These are phyloP conservation scores for Penicillium turbatum DNA, from an alignment of 495 filamentous ascomycete species.

Conservation along the genomic window DNA sequence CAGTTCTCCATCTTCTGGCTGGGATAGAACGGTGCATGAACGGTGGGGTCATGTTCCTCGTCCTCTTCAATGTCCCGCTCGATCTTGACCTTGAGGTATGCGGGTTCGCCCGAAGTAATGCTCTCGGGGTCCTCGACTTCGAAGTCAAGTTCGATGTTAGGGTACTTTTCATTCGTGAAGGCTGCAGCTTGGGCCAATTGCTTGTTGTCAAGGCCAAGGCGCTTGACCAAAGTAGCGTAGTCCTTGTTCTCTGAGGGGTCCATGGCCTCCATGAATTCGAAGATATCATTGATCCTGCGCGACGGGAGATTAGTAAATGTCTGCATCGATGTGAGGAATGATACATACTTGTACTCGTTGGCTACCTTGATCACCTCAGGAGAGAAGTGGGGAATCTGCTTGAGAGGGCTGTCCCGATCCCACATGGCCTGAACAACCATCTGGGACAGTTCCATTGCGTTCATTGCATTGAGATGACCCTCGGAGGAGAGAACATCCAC, in stretches of 20 bases:
- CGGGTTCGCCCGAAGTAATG: conserved; percentile 72
- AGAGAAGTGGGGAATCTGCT: conserved; percentile 95
- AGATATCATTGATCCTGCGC: conserved; percentile 74
- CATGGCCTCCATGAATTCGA: conserved; percentile 99
- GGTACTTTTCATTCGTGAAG: conserved; percentile 97
- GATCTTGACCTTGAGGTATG: conserved; percentile 81
- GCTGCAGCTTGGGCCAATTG: conserved; percentile 84
- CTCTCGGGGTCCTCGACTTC: conserved; percentile 76
- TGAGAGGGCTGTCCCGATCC: conserved; percentile 94
- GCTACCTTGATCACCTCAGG: conserved; percentile 78
- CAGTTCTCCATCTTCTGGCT: conserved; percentile 94
- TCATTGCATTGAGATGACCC: conserved; percentile 93
- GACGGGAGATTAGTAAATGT: conserved; percentile 33
- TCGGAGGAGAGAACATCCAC: conserved; percentile 96
- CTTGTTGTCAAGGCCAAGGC: conserved; percentile 70
- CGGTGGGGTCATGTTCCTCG: conserved; percentile 72
- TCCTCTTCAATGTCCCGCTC: conserved; percentile 78
- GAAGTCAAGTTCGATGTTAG: conserved; percentile 86
- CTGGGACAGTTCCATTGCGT: conserved; percentile 98
- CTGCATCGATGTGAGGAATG: neutral
- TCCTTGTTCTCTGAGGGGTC: conserved; percentile 83
- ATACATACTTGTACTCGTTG: conserved; percentile 70
- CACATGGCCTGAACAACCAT: conserved; percentile 99
- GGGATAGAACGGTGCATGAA: conserved; percentile 96
- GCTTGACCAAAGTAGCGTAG: conserved; percentile 68